Base-by-base conservation (phyloP, 176 grass and related monocot species). In the Zoysia pacifica region DNA sequence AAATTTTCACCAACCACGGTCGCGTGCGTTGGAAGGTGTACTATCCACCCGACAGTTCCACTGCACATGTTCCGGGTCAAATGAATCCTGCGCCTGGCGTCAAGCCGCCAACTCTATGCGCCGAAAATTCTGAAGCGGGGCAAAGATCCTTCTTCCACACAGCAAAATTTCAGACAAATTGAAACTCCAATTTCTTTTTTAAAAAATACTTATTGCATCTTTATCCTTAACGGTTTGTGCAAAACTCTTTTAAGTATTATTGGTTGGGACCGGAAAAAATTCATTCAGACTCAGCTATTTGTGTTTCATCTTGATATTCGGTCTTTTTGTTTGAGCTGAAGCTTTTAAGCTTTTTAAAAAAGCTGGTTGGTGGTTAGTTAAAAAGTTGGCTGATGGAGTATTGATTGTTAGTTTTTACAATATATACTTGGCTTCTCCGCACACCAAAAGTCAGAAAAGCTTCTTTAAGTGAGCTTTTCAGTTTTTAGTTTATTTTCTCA, bases 1-100 rank as follows among this genome's bases (percentile, higher is more conserved):
- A 80, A 40, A 66, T 56, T 82, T 77, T 78, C 73, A 82, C 79
- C 73, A 82, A 82, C 66, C 65, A 77, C n/a, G 72, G 65, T 79
- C 47, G 60, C 62, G 45, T 73, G 64, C 20, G 7, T 40, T 6
- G 62, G 62, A 45, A 59, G 18, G 48, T 6, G 44, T 15, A 19
- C 2, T 44, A 42, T 59, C 48, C 47, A 78, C 76, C 76, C 41
- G 15, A 41, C 15, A 41, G 2, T 5, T 42, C 62, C 48, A 52
- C 16, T 41, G 36, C 76, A 66, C n/a, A 58, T 15, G 13, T 55
- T 55, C 5, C 53, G 44, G 40, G 78, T 71, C 56, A 70, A 48
- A 78, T 7, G 43, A 73, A 83, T 73, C 49, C 20, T 45, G 55
- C 54, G 40, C 43, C 58, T 1, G 2, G 6, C 28, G 73, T 60